Percentiles rank a stretch among this genome's conserved stretches.
These are phyloP conservation scores for Diaporthe velutina DNA, from an alignment of 2,329 filamentous ascomycete genomes.

Conservation along the genomic window DNA sequence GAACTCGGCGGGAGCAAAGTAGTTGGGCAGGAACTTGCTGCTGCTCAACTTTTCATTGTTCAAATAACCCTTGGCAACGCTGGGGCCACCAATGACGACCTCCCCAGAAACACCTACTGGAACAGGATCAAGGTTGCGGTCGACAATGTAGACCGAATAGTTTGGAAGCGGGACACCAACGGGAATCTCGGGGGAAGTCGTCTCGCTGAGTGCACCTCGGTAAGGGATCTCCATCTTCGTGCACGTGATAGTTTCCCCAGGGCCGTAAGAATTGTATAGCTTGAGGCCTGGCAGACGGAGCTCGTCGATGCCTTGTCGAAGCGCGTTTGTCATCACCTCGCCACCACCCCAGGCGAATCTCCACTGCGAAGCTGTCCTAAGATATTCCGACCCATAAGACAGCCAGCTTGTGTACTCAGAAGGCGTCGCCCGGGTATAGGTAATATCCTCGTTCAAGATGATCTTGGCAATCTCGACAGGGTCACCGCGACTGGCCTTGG, in stretches of 20 bases:
- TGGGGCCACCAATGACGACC: constrained; percentile 55
- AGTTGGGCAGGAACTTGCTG: constrained; percentile 34
- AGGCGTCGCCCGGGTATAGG: constrained; percentile 52
- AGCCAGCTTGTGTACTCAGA: constrained; percentile 52
- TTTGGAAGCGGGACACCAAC: constrained; percentile 43
- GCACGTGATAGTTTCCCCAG: constrained; percentile 14
- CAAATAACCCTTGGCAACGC: constrained; percentile 56
- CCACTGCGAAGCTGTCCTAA: constrained; percentile 43
- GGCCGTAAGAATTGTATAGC: constrained; percentile 33
- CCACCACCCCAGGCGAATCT: constrained; percentile 50
- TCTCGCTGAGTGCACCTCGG: not conserved
- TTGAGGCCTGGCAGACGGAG: constrained; percentile 27
- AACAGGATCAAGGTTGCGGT: constrained; percentile 46
- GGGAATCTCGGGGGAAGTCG: not conserved
- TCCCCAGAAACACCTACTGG: constrained; percentile 55
- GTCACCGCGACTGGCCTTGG: constrained; percentile 47
- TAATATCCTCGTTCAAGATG: constrained; percentile 50
- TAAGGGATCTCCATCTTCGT: constrained; percentile 30
- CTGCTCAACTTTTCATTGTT: constrained; percentile 43
- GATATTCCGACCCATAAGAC: constrained; percentile 36
- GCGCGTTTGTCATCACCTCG: constrained; percentile 43
- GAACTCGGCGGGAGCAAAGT: constrained; percentile 32
- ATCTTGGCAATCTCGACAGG: constrained; percentile 48
- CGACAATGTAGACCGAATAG: constrained; percentile 57
- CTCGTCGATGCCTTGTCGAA: not conserved